A percentile compares a stretch with the other conserved stretches of the same genome.
These are phyloP conservation scores for Lolium multiflorum DNA, from an alignment of 176 grass and related monocot genomes.

Conservation along the genomic window DNA sequence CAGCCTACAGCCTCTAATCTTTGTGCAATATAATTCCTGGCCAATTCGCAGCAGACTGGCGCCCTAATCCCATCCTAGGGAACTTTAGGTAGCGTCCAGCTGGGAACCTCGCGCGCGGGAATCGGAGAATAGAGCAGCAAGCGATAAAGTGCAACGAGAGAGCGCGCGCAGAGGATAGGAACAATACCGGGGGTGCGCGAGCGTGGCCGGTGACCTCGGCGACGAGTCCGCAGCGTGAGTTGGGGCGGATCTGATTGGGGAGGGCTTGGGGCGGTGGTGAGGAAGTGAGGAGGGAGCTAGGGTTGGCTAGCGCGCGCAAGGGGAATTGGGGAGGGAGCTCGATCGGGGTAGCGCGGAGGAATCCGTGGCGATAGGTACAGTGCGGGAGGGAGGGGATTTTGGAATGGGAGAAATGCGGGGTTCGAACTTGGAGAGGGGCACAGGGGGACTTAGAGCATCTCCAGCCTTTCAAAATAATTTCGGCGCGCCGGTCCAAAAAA, in stretches of 20 bases:
- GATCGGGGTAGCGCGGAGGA: background rate
- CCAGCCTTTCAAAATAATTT: too few species aligned
- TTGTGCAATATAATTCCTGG: background rate
- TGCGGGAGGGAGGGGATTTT: background rate
- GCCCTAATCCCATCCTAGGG: background rate
- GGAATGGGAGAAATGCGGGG: background rate
- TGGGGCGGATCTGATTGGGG: background rate
- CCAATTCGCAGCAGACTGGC: background rate
- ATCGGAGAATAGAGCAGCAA: background rate
- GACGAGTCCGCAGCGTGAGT: background rate
- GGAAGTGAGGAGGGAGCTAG: background rate
- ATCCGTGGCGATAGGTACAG: background rate
- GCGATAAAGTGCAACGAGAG: background rate
- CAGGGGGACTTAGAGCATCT: too few species aligned
- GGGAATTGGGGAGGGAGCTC: background rate
- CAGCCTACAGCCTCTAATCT: background rate
- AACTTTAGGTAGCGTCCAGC: background rate
- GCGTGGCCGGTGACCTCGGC: background rate
- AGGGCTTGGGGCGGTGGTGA: background rate
- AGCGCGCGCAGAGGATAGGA: background rate
- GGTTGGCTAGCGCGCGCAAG: background rate
- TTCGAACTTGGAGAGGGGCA: background rate
- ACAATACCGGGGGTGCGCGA: background rate
- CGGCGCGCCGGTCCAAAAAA: too few species aligned
- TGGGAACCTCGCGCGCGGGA: background rate